A percentile compares a stretch with the other conserved stretches of the same genome.
Evolutionary conservation across 768 basidiomycete species (phyloP).

Genomic region (Lentinula boryana): DNA sequence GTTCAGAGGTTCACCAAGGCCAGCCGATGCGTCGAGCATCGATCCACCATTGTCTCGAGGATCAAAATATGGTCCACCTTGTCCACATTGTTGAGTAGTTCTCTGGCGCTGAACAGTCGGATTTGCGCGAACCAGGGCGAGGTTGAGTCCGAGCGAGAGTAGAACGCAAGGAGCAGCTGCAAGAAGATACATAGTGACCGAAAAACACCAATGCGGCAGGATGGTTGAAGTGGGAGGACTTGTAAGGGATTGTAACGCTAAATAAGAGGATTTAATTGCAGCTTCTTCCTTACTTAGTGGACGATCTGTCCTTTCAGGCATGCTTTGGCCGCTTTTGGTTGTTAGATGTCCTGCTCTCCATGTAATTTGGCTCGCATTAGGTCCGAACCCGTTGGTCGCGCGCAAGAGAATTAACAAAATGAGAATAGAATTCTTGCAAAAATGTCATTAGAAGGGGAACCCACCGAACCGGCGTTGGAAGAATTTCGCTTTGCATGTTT

Average conservation of each 20-base stretch:
- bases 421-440: too few relatives aligned
- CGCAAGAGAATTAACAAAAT: too few relatives aligned
- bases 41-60: slow-evolving; percentile 35
- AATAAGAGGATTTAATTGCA: too few relatives aligned
- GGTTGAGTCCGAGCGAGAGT: neutral
- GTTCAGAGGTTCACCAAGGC: slow-evolving; percentile 44
- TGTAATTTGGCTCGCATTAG: too few relatives aligned
- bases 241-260: too few relatives aligned
- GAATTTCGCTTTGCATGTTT: too few relatives aligned
- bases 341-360: too few relatives aligned
- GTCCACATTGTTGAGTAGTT: neutral
- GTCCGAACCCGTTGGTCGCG: too few relatives aligned
- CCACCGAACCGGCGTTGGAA: too few relatives aligned
- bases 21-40: slow-evolving; percentile 32
- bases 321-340: too few relatives aligned
- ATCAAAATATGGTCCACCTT: slow-evolving; percentile 22
- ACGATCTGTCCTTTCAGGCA: neutral
- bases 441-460: too few relatives aligned
- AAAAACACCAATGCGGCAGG: slow-evolving; percentile 20
- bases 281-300: neutral
- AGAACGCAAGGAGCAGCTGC: neutral
- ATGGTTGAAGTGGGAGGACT: slow-evolving; percentile 22
- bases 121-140: neutral
- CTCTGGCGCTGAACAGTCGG: neutral
- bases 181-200: slow-evolving; percentile 11